phyloP scores from a whole-genome alignment of 768 basidiomycete genomes.

The Panus rudis region DNA sequence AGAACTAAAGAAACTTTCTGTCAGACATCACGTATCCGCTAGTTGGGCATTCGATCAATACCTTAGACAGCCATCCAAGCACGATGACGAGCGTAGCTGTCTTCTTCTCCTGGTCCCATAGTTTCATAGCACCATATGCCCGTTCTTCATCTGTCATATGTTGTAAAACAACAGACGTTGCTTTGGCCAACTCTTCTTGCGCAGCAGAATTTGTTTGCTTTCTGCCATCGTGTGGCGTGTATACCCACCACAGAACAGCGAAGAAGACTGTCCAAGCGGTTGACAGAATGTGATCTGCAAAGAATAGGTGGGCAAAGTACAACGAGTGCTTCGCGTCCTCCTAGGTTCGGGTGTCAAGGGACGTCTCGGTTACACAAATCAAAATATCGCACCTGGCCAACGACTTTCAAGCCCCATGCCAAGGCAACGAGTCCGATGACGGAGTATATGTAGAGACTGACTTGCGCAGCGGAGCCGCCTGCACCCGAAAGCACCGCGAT shows the following conservation, averaged over 20 bases:
- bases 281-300: slow-evolving; percentile 84
- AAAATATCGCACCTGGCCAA: slow-evolving; percentile 64
- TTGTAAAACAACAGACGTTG: slow-evolving; percentile 33
- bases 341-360: slow-evolving; percentile 35
- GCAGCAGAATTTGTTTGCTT: slow-evolving; percentile 78
- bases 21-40: background rate
- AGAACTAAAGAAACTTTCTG: slow-evolving; percentile 47
- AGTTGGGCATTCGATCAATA: slow-evolving; percentile 32
- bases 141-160: slow-evolving; percentile 61
- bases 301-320: slow-evolving; percentile 88
- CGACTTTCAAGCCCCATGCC: slow-evolving; percentile 82
- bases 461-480: slow-evolving; percentile 88
- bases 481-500: slow-evolving; percentile 86
- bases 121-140: slow-evolving; percentile 61
- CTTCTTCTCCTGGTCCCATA: slow-evolving; percentile 90
- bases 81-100: slow-evolving; percentile 71
- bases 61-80: slow-evolving; percentile 85
- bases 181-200: slow-evolving; percentile 77
- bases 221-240: slow-evolving; percentile 86
- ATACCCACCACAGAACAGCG: slow-evolving; percentile 83
- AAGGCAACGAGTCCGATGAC: slow-evolving; percentile 73
- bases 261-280: slow-evolving; percentile 93
- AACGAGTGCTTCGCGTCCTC: slow-evolving; percentile 82
- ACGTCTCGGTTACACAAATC: slow-evolving; percentile 4
- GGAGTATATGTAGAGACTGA: slow-evolving; percentile 92